A percentile compares a stretch with the other conserved stretches of the same genome.
These are phyloP conservation scores for Cyathus striatus DNA, from an alignment of 768 basidiomycete genomes.

Conservation along the genomic window DNA sequence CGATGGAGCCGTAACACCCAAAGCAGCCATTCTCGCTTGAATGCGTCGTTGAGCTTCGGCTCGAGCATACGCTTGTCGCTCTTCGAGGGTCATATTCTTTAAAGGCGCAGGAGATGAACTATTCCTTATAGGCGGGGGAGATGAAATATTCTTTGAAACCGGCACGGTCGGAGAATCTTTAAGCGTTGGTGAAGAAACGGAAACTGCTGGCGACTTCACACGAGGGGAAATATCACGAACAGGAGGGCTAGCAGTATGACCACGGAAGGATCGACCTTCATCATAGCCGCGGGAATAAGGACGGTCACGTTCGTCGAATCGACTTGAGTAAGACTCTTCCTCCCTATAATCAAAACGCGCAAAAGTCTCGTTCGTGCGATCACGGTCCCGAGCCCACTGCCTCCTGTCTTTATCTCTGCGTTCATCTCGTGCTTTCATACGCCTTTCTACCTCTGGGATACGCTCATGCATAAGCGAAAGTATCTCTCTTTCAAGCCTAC, in stretches of 20 bases:
- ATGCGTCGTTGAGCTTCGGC: constrained; percentile 80
- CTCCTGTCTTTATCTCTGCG: constrained; percentile 73
- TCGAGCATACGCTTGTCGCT: constrained; percentile 72
- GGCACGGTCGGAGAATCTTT: constrained; percentile 43
- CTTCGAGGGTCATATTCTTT: constrained; percentile 84
- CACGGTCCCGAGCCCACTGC: constrained; percentile 74
- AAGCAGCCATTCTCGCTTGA: constrained; percentile 77
- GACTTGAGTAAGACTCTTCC: constrained; percentile 35
- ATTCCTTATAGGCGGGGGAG: constrained; percentile 37
- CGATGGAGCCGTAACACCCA: constrained; percentile 62
- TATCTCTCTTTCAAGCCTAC: constrained; percentile 85
- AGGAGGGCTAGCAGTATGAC: constrained; percentile 43
- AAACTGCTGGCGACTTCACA: constrained; percentile 49
- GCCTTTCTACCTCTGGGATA: constrained; percentile 85
- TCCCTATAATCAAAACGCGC: constrained; percentile 59
- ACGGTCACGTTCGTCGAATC: constrained; percentile 47
- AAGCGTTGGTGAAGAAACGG: constrained; percentile 30
- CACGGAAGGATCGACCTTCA: no score
- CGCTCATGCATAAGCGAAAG: constrained; percentile 83
- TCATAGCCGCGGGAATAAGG: constrained; percentile 43
- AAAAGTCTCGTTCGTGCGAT: constrained; percentile 78
- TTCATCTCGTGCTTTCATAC: constrained; percentile 74
- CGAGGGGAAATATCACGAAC: constrained; percentile 43
- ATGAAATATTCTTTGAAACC: no score
- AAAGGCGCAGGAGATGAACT: constrained; percentile 54